Evolutionary conservation across 2,329 filamentous ascomycete genomes (phyloP).

Genomic region (Sporothrix inflata): DNA sequence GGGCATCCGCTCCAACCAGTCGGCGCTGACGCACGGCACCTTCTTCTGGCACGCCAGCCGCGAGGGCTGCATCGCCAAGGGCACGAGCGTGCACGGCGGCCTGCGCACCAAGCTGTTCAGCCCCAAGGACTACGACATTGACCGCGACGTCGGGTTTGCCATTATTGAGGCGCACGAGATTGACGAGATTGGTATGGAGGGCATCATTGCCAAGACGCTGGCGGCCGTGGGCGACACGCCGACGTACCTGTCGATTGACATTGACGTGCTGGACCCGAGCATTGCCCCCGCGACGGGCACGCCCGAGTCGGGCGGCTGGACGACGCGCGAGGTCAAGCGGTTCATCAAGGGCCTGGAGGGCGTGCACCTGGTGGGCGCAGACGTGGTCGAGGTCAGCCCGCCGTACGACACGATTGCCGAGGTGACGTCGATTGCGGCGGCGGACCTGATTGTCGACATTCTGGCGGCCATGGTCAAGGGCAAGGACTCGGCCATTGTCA

Average conservation of each 20-base stretch:
- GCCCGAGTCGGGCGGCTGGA: constrained; percentile 89
- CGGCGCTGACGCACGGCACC: constrained; percentile 81
- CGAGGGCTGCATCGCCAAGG: constrained; percentile 80
- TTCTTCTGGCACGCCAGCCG: constrained; percentile 83
- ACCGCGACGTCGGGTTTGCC: constrained; percentile 81
- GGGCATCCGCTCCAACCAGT: constrained; percentile 73
- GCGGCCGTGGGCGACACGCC: constrained; percentile 49
- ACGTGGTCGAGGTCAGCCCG: constrained; percentile 85
- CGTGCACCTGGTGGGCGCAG: constrained; percentile 82
- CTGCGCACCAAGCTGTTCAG: constrained; percentile 23
- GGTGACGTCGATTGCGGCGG: constrained; percentile 30
- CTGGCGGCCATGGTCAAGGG: constrained; percentile 29
- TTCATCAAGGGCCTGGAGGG: constrained; percentile 80
- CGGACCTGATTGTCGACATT: constrained; percentile 31
- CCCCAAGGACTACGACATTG: constrained; percentile 60
- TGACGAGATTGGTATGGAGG: constrained; percentile 41
- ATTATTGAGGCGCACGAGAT: constrained; percentile 71
- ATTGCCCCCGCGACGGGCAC: constrained; percentile 66
- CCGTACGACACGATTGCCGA: constrained; percentile 67
- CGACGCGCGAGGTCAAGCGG: constrained; percentile 80
- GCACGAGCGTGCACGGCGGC: constrained; percentile 53
- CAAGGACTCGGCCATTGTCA: neutral
- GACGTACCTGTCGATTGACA: constrained; percentile 39
- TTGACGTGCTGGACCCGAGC: constrained; percentile 43
- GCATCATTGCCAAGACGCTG: constrained; percentile 27